phyloP scores from a whole-genome alignment of 1,284 basidiomycete species.

The Cutaneotrichosporon cavernicola region DNA sequence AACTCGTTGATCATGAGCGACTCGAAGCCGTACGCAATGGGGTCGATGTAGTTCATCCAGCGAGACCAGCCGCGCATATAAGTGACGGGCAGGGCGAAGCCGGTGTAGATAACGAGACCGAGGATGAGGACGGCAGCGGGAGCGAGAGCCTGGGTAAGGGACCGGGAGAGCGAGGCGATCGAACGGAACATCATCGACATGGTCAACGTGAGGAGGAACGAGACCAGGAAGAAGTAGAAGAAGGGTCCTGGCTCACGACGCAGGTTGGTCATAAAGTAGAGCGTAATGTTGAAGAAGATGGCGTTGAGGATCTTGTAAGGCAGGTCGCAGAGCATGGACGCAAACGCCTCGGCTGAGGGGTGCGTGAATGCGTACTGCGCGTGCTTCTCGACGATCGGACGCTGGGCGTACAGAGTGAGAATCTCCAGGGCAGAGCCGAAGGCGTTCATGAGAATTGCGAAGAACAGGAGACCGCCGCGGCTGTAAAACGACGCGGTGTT shows the following conservation, averaged over 20 bases:
- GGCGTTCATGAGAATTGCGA: conserved; percentile 52
- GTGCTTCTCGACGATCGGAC: conserved; percentile 55
- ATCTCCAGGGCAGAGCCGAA: conserved; percentile 47
- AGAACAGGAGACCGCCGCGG: conserved; percentile 54
- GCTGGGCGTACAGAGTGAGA: conserved; percentile 55
- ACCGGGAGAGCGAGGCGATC: conserved; percentile 54
- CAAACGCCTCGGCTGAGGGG: conserved; percentile 54
- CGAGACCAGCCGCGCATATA: conserved; percentile 55
- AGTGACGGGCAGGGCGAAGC: conserved; percentile 52
- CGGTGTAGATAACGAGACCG: conserved; percentile 56
- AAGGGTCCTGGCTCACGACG: conserved; percentile 50
- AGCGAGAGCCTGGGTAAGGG: conserved; percentile 51
- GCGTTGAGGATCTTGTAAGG: conserved; percentile 55
- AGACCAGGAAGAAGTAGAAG: conserved; percentile 52
- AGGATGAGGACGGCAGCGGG: conserved; percentile 56
- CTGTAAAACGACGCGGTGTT: conserved; percentile 44
- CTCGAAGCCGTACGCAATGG: conserved; percentile 54
- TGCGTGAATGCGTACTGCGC: conserved; percentile 55
- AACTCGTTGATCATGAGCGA: conserved; percentile 58
- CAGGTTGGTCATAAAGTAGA: conserved; percentile 56
- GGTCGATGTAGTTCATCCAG: conserved; percentile 58
- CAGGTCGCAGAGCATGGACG: conserved; percentile 56
- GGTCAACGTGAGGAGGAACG: conserved; percentile 51
- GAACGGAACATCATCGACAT: conserved; percentile 58
- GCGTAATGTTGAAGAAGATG: conserved; percentile 49